Conservation (phyloP, 1,284 basidiomycete species). For the Fistulinella cinereoalba region DNA sequence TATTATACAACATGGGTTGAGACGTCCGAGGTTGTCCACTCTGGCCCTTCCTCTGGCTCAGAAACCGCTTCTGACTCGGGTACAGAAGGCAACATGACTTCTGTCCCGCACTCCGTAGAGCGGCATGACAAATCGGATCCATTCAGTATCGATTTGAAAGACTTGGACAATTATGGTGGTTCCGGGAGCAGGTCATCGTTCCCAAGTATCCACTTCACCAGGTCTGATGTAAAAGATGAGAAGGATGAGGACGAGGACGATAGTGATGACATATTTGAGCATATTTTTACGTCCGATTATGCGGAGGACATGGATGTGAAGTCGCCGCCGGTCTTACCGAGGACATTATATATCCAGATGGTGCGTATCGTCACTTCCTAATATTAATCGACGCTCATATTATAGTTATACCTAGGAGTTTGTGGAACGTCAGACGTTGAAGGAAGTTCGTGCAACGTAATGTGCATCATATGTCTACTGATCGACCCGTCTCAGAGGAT, state of each 20-base stretch:
- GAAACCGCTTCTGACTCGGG: conserved; percentile 41
- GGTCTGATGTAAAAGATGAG: conserved; percentile 39
- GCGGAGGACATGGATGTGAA: conserved; percentile 26
- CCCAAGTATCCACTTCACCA: conserved; percentile 75
- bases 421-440: conserved; percentile 82
- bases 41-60: conserved; percentile 45
- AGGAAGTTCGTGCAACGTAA: conserved; percentile 51
- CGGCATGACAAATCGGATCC: conserved; percentile 40
- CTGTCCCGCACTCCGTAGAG: conserved; percentile 44
- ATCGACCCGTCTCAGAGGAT: conserved; percentile 53
- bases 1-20: conserved; percentile 88
- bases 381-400: not conserved
- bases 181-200: conserved; percentile 60
- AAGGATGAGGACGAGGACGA: conserved; percentile 41
- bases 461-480: not conserved
- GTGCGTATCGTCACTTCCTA: conserved; percentile 36
- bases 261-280: conserved; percentile 38
- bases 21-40: conserved; percentile 50
- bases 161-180: conserved; percentile 51
- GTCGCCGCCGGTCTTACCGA: conserved; percentile 44
- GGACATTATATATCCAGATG: conserved; percentile 90
- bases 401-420: conserved; percentile 57
- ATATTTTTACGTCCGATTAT: conserved; percentile 35
- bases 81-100: conserved; percentile 50
- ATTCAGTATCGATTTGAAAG: conserved; percentile 58